Evolutionary conservation across 2,329 filamentous ascomycete genomes (phyloP).

Genomic region (Cladosporium colombiae): DNA sequence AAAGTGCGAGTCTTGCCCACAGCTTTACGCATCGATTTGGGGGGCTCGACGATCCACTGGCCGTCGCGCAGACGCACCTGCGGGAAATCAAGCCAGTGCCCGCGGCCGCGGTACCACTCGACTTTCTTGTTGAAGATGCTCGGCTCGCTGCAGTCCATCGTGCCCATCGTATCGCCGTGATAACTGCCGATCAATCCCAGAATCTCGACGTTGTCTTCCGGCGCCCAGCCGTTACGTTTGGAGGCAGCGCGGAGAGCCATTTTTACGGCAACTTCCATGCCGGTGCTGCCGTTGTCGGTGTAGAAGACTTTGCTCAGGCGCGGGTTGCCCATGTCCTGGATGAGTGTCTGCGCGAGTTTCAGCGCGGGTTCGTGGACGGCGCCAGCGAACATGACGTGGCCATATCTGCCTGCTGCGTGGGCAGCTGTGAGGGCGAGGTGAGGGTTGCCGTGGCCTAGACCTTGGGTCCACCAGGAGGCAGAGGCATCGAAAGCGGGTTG

Average conservation of each 20-base stretch:
- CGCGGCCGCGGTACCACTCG: constrained; percentile 80
- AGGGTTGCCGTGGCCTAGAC: constrained; percentile 77
- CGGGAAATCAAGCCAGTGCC: constrained; percentile 79
- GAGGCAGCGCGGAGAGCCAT: constrained; percentile 75
- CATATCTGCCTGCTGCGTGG: constrained; percentile 79
- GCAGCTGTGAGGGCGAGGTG: constrained; percentile 72
- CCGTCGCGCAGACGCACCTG: constrained; percentile 67
- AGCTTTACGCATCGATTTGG: constrained; percentile 37
- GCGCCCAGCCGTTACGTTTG: constrained; percentile 59
- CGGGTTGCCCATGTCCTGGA: constrained; percentile 61
- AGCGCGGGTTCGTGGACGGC: constrained; percentile 78
- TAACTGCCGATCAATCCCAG: constrained; percentile 79
- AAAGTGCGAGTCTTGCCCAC: constrained; percentile 32
- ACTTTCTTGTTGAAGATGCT: constrained; percentile 77
- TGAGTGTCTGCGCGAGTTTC: constrained; percentile 64
- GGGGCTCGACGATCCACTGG: constrained; percentile 64
- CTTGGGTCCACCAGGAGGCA: constrained; percentile 90
- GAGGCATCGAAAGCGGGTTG: constrained; percentile 77
- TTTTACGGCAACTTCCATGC: constrained; percentile 80
- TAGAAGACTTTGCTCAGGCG: constrained; percentile 74
- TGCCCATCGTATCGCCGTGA: constrained; percentile 84
- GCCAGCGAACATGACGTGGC: constrained; percentile 84
- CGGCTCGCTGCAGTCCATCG: constrained; percentile 82
- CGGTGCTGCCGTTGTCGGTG: constrained; percentile 81
- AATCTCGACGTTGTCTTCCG: constrained; percentile 55